Evolutionary conservation across 2,329 filamentous ascomycete genomes (phyloP).

Genomic region (Colletotrichum sp.): DNA sequence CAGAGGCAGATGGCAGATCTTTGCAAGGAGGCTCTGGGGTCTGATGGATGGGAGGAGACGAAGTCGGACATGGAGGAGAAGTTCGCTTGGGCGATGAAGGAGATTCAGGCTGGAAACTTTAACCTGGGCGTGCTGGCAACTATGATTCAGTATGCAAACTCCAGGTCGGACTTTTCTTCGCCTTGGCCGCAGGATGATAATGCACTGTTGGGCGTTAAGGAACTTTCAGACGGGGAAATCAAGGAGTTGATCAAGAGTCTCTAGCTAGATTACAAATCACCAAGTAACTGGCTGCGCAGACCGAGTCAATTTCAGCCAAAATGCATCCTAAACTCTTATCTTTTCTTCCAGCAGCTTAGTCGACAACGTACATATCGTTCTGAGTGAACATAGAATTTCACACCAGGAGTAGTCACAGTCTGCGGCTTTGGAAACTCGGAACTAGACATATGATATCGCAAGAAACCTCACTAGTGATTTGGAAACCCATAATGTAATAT

Average conservation of each 20-base stretch:
- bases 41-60: slow-evolving; percentile 18
- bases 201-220: slow-evolving; percentile 21
- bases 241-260: slow-evolving; percentile 19
- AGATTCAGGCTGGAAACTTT: slow-evolving; percentile 22
- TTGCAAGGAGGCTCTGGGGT: slow-evolving; percentile 21
- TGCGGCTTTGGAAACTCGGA: too few species aligned
- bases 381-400: too few species aligned
- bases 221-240: slow-evolving; percentile 20
- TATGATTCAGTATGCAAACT: slow-evolving; percentile 22
- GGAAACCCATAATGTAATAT: too few species aligned
- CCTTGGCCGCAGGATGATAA: slow-evolving; percentile 22
- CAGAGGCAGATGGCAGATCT: slow-evolving; percentile 25
- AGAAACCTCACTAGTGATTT: accelerated
- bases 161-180: slow-evolving; percentile 12
- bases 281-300: not conserved
- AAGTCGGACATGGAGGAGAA: slow-evolving; percentile 17
- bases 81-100: slow-evolving; percentile 13
- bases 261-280: not conserved
- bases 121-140: slow-evolving; percentile 11
- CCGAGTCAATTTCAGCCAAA: not conserved
- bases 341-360: too few species aligned
- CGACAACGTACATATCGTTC: too few species aligned
- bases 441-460: too few species aligned
- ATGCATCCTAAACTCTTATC: too few species aligned
- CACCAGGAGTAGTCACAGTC: accelerated